Evolutionary conservation across 1,284 basidiomycete genomes (phyloP), one percentile per base, ranked within the genome.

Genomic region (Austroboletus niveus): DNA sequence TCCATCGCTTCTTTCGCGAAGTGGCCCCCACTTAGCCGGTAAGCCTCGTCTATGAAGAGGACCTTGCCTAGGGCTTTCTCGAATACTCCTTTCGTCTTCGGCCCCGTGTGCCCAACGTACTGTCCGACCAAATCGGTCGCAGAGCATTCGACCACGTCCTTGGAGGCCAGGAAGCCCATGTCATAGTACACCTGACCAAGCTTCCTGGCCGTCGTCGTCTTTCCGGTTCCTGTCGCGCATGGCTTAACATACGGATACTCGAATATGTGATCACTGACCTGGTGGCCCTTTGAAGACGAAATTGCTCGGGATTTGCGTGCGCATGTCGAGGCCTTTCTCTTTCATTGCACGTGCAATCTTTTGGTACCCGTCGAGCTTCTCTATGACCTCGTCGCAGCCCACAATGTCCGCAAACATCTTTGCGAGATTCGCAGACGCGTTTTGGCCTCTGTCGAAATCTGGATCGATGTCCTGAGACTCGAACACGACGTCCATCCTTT

Each of bases 241-340:
- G 20, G 64, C 47, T 17, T 5, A 14, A 1, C 22, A 10, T 9
- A 20, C 12, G 6, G 9, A 20, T 39, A 9, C 38, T 39, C 38
- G 10, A 14, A 4, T 4, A 22, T 20, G 38, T 22, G 7, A 39
- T 5, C 5, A 47, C 64, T 8, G 15, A 67, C 64, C 61, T 58
- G 85, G 85, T 8, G 85, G 85, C 0, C 85, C 85, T 57, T 82
- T 87, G 72, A 87, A 87, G 4, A 87, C 71, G 57, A 86, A 87
- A 51, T 76, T 84, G 7, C 79, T 87, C 1, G 85, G 84, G 20
- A 87, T 78, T 27, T 73, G 66, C 0, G 75, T 68, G 1, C 76
- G 72, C 30, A 73, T 65, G 50, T 82, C 76, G 20, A 70, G 65
- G 1, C 73, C 73, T 22, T 67, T 65, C 6, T 56, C 60, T 57